Percentiles rank a stretch among this genome's conserved stretches.
phyloP scores from a whole-genome alignment of 352 stramenopile species.

The Stephanocyclus meneghinianus region DNA sequence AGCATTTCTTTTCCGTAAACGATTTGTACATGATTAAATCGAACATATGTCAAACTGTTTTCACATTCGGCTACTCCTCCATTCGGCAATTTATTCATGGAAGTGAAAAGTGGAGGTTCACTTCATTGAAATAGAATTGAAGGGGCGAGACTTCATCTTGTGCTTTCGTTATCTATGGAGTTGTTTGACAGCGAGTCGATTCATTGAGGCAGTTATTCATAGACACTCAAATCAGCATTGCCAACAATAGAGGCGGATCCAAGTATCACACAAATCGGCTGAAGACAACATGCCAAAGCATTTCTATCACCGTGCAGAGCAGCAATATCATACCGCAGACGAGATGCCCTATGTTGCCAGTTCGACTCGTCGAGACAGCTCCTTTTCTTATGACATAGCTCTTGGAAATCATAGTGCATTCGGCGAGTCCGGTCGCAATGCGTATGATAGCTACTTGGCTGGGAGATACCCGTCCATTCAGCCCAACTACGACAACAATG shows the following conservation, averaged over 20 bases:
- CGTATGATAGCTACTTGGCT: background rate
- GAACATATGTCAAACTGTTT: background rate
- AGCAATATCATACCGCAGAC: background rate
- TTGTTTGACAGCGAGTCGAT: background rate
- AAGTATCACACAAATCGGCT: background rate
- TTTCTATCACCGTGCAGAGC: background rate
- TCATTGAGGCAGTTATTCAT: background rate
- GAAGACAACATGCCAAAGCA: background rate
- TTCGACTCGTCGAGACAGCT: background rate
- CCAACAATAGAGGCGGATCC: background rate
- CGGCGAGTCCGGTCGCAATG: background rate
- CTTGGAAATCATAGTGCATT: background rate
- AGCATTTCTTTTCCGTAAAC: background rate
- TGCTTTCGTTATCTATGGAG: background rate
- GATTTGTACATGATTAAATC: too few relatives aligned
- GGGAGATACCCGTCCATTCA: background rate
- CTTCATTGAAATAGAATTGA: background rate
- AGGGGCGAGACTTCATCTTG: background rate
- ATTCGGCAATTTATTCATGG: background rate
- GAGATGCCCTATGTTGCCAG: background rate
- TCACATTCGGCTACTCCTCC: background rate
- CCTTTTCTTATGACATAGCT: background rate
- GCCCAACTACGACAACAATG: constrained; percentile 1
- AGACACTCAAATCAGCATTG: background rate
- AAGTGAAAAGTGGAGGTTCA: background rate